phyloP scores from a whole-genome alignment of 768 basidiomycete species.

The Tephrocybe sp. region DNA sequence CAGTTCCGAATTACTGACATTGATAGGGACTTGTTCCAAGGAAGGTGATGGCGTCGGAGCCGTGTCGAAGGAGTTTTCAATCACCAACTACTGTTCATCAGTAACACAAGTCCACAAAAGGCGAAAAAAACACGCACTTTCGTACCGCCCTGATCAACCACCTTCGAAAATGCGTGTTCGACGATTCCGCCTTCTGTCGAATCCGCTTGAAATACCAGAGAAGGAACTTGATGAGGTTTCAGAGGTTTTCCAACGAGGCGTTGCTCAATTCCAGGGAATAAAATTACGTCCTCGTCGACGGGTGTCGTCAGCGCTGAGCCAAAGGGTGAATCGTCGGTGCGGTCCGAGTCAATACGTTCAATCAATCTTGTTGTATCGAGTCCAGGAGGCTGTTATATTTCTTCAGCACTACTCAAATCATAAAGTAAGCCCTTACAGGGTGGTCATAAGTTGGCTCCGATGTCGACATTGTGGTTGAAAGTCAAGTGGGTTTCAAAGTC shows the following conservation, averaged over 20 bases:
- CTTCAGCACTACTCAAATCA: no score
- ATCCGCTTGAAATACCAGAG: not conserved
- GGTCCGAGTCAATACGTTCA: constrained; percentile 32
- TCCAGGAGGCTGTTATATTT: not conserved
- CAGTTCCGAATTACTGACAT: not conserved
- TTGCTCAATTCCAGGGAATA: constrained; percentile 15
- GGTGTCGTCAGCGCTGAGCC: constrained; percentile 41
- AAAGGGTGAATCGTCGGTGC: constrained; percentile 42
- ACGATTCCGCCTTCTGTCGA: not conserved
- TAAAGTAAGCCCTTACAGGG: not conserved
- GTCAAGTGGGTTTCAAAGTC: no score
- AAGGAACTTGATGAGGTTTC: not conserved
- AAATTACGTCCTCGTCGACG: constrained; percentile 30
- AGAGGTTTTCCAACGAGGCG: constrained; percentile 9
- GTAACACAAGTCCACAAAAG: not conserved
- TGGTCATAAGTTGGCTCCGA: not conserved
- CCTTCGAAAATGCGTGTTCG: not conserved
- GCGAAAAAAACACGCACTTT: constrained; percentile 7
- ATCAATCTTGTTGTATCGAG: constrained; percentile 3
- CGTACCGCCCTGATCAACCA: not conserved
- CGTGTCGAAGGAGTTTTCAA: not conserved
- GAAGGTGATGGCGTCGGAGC: constrained; percentile 1
- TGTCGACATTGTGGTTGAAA: not conserved
- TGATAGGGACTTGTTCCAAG: not conserved
- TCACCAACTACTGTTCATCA: not conserved